These are phyloP conservation scores for Penicillium paradoxum DNA, from an alignment of 495 filamentous ascomycete genomes.

Conservation along the genomic window DNA sequence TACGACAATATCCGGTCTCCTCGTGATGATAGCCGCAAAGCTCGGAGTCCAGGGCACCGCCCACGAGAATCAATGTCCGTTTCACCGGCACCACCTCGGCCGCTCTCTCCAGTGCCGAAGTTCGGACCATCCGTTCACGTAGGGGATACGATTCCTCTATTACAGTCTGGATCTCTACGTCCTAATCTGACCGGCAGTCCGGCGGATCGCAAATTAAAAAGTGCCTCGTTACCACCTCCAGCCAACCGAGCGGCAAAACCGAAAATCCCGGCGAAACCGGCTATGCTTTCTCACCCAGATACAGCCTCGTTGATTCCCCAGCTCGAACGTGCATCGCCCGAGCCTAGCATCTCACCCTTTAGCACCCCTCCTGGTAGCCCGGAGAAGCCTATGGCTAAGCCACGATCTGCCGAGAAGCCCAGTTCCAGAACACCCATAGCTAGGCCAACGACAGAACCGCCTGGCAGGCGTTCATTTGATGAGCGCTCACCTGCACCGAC, in stretches of 20 bases:
- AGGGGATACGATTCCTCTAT: slow-evolving; percentile 46
- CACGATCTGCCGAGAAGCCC: slow-evolving; percentile 10
- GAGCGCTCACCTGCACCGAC: slow-evolving; percentile 18
- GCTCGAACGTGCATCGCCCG: slow-evolving; percentile 29
- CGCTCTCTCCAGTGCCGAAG: slow-evolving; percentile 37
- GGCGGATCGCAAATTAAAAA: slow-evolving; percentile 34
- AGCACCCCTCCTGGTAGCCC: slow-evolving; percentile 81
- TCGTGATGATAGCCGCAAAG: slow-evolving; percentile 20
- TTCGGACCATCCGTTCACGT: slow-evolving; percentile 47
- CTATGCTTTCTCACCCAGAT: slow-evolving; percentile 31
- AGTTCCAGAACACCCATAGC: slow-evolving; percentile 12
- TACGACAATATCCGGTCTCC: slow-evolving; percentile 9
- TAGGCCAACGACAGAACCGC: slow-evolving; percentile 22
- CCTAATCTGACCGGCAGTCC: slow-evolving; percentile 20
- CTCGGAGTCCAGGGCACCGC: slow-evolving; percentile 24
- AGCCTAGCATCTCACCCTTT: slow-evolving; percentile 74
- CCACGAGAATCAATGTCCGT: slow-evolving; percentile 35
- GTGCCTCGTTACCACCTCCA: slow-evolving; percentile 56
- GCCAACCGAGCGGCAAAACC: slow-evolving; percentile 82
- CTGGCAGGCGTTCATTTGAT: slow-evolving; percentile 25
- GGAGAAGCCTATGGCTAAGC: slow-evolving; percentile 45
- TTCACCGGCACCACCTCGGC: slow-evolving; percentile 39
- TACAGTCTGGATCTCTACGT: slow-evolving; percentile 40
- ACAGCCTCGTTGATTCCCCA: slow-evolving; percentile 31
- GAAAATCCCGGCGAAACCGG: slow-evolving; percentile 53